Conservation (phyloP, 495 filamentous ascomycete genomes). For the Penicillium canariense region DNA sequence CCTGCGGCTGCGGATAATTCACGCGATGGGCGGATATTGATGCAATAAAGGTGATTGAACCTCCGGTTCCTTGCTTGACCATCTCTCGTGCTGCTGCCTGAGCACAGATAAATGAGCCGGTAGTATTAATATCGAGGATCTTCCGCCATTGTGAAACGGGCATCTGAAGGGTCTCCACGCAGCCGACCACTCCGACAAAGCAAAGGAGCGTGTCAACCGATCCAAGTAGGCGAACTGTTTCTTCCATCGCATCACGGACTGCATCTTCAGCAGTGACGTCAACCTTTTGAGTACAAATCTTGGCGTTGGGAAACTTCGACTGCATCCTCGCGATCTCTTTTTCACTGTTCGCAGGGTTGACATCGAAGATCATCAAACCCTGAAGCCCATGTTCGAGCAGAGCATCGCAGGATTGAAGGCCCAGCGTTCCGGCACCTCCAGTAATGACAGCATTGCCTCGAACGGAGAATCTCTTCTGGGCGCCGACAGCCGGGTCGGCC, state of each 20-base stretch:
- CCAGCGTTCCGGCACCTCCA: conserved; percentile 68
- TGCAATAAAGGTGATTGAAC: conserved; percentile 64
- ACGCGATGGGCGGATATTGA: conserved; percentile 65
- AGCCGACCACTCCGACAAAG: conserved; percentile 68
- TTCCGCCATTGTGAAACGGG: conserved; percentile 52
- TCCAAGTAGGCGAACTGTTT: conserved; percentile 44
- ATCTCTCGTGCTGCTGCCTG: conserved; percentile 60
- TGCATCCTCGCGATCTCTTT: conserved; percentile 41
- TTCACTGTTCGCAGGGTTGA: conserved; percentile 45
- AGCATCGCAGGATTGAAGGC: conserved; percentile 54
- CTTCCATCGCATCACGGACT: conserved; percentile 44
- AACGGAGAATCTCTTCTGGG: conserved; percentile 57
- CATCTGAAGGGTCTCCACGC: conserved; percentile 56
- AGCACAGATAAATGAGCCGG: conserved; percentile 65
- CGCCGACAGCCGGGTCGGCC: conserved; percentile 45
- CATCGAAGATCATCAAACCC: conserved; percentile 61
- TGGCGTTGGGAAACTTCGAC: conserved; percentile 52
- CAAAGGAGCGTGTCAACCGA: conserved; percentile 57
- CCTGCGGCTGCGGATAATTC: conserved; percentile 69
- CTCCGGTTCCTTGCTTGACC: conserved; percentile 49
- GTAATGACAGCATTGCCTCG: conserved; percentile 66
- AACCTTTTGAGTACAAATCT: conserved; percentile 46
- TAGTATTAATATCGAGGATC: conserved; percentile 65
- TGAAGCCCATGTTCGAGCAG: conserved; percentile 70
- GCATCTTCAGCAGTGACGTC: conserved; percentile 58